Base-by-base conservation (phyloP, 257 asterid species). In the Galeopsis tetrahit region DNA sequence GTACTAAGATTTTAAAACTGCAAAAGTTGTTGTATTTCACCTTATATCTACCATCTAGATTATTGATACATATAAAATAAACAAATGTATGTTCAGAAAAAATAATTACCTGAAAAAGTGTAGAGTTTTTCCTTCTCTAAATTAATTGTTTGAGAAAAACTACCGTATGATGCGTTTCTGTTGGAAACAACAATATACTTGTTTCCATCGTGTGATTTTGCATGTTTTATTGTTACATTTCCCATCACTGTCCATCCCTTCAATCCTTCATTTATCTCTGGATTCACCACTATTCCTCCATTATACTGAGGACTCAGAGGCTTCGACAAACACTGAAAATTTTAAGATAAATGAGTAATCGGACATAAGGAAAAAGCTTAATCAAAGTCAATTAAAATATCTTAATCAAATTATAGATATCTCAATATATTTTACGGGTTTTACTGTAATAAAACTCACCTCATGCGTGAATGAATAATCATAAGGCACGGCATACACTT, bases 241-340 rank as follows among this genome's bases (percentile, higher is more conserved):
- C 88, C 89, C 43, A 77, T 77, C 2, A 5, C 8, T 7, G 80
- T 73, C 96, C 96, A 90, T 4, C 87, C 96, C 2, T 71, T 77
- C 63, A 84, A 73, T 5, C 96, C 95, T 7, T 79, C 68, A 8
- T 87, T 21, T 21, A 21, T 21, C 28, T 21, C 1, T 21, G 28
- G 28, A 21, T 21, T 21, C 28, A 21, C 28, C 4, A 82, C 90
- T n/a, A 87, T 83, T 5, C 96, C 96, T 69, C 96, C 97, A 5
- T 44, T 90, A 72, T 21, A 21, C 1, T 21, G 28, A 21, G 28
- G 28, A 21, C 28, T 21, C 0, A 21, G 28, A 21, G 28, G 28
- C 28, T 21, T 21, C 28, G 28, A 1, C 1, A 21, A 21, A 21
- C 28, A 21, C 28, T 21, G 28, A 7, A 68, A 62, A 35, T 21